Percentiles rank a stretch among this genome's conserved stretches.
phyloP scores from a whole-genome alignment of 306 rosid genomes.

The Mimosa bimucronata region DNA sequence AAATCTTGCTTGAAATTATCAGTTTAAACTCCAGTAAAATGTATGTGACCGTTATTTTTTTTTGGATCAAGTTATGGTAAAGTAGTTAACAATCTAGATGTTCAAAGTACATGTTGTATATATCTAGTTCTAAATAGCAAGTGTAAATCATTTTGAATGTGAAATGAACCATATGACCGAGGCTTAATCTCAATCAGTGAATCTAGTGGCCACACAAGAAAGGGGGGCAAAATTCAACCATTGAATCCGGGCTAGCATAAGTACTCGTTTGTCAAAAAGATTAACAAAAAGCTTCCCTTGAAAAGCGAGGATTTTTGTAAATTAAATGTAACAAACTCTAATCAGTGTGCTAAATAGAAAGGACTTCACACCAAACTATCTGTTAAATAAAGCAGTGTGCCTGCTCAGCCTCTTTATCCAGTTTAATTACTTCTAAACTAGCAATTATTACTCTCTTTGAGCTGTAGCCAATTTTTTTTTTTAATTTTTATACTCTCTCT shows the following conservation, averaged over 20 bases:
- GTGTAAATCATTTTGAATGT: background rate
- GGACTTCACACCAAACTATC: background rate
- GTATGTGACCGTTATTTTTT: background rate
- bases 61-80: background rate
- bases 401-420: background rate
- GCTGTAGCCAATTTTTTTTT: conserved; percentile 6
- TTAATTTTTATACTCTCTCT: too few relatives aligned
- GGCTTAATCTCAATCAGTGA: too few relatives aligned
- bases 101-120: background rate
- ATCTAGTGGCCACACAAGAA: background rate
- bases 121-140: background rate
- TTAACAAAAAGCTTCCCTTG: background rate
- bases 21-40: background rate
- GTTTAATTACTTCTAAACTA: background rate
- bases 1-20: background rate
- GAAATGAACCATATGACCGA: background rate
- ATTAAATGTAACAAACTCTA: background rate
- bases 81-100: background rate
- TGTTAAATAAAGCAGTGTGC: background rate
- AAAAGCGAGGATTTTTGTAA: background rate
- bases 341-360: background rate
- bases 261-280: background rate
- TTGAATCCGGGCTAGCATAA: background rate
- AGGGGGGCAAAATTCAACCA: background rate
- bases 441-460: background rate